A percentile compares a stretch with the other conserved stretches of the same genome.
These are phyloP conservation scores for Pyrrhoderma noxium DNA, from an alignment of 1,284 basidiomycete species.

Conservation along the genomic window DNA sequence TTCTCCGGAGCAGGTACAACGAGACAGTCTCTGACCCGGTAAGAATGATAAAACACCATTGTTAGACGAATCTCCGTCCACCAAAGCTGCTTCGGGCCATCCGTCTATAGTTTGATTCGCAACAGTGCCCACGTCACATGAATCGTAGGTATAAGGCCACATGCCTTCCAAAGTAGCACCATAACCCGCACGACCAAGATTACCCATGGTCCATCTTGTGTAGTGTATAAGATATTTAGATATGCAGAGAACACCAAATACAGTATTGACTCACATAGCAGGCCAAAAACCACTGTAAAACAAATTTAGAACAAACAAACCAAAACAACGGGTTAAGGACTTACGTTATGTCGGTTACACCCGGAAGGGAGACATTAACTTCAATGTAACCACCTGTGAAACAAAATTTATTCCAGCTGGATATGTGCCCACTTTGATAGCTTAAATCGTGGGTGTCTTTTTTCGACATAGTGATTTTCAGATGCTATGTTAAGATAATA, in stretches of 20 bases:
- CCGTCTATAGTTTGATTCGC: conserved; percentile 42
- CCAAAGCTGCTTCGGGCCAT: conserved; percentile 29
- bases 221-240: neutral
- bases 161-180: conserved; percentile 39
- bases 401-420: conserved; percentile 53
- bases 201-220: conserved; percentile 43
- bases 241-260: neutral
- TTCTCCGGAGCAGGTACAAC: conserved; percentile 49
- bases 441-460: conserved; percentile 41
- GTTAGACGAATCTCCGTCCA: conserved; percentile 35
- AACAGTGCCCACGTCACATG: conserved; percentile 65
- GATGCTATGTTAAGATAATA: conserved; percentile 2
- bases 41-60: conserved; percentile 36
- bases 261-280: conserved; percentile 21
- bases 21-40: conserved; percentile 40
- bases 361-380: conserved; percentile 30
- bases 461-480: conserved; percentile 26
- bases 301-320: neutral
- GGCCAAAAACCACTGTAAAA: conserved; percentile 37
- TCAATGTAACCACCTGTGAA: conserved; percentile 50
- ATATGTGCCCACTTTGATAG: conserved; percentile 42
- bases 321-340: neutral
- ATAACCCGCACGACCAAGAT: conserved; percentile 42
- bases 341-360: conserved; percentile 23
- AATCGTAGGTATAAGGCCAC: conserved; percentile 76